These are phyloP conservation scores for Grigorovia jiainica DNA, from an alignment of 805 yeast genomes.

Conservation along the genomic window DNA sequence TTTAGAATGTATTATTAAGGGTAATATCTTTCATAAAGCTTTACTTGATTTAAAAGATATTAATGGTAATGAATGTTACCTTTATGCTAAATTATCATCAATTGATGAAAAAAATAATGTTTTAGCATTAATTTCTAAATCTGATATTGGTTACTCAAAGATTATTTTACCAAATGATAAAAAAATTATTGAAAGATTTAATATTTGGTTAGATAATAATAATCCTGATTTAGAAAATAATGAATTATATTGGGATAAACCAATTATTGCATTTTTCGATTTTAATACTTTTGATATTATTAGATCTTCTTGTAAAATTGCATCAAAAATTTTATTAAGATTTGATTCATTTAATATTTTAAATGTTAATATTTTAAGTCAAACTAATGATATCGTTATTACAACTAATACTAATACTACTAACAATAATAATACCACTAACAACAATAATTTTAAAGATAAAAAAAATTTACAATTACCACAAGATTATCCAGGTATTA, in stretches of 20 bases:
- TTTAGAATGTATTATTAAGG: conserved; percentile 44
- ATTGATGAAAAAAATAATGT: conserved; percentile 19
- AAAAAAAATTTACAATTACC: conserved; percentile 18
- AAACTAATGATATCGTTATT: conserved; percentile 22
- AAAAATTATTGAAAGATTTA: conserved; percentile 52
- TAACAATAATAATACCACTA: conserved; percentile 3
- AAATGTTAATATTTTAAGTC: conserved; percentile 38
- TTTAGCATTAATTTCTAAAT: conserved; percentile 48
- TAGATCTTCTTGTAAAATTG: conserved; percentile 38
- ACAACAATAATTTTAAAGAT: neutral
- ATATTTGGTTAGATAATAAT: conserved; percentile 13
- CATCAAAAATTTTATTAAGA: conserved; percentile 45
- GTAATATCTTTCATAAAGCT: conserved; percentile 44
- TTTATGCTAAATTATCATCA: conserved; percentile 33
- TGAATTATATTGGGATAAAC: conserved; percentile 1
- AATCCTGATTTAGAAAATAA: conserved; percentile 21
- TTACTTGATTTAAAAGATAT: conserved; percentile 49
- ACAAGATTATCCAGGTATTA: conserved; percentile 33
- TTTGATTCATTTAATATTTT: conserved; percentile 43
- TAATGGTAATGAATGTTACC: conserved; percentile 40
- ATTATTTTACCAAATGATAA: conserved; percentile 55
- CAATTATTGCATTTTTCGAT: conserved; percentile 38
- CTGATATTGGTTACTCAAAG: conserved; percentile 66
- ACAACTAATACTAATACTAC: conserved; percentile 15
- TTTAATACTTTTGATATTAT: conserved; percentile 40